Evolutionary conservation across 805 yeast species (phyloP), one percentile per base, ranked within the genome.

Genomic region (Priceomyces medius): DNA sequence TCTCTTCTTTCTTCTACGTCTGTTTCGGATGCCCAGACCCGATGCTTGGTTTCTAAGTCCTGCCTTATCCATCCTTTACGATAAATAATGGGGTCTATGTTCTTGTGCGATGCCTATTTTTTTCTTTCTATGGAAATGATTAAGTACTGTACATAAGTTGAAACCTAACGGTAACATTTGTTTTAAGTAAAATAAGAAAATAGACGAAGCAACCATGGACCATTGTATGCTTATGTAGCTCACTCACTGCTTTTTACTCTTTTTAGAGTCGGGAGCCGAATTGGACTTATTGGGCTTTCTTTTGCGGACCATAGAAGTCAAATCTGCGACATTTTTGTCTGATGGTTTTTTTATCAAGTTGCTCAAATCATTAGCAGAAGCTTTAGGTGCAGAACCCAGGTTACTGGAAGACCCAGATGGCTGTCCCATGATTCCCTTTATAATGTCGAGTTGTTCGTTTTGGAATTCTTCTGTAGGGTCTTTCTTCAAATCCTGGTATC

Each of bases 1-100:
- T 78, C 89, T 81, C 79, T 83, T 84, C 76, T 83, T 83, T 55
- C 83, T 72, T 47, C 86, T 76, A 53, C 86, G 72, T 48, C 46
- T 50, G 17, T 33, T 44, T 27, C 37, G 29, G 38, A 18, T 37
- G 28, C 29, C 8, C 13, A 2, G 20, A 3, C 31, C 29, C n/a
- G 9, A 5, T 26, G 14, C 29, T n/a, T 10, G 29, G 29, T n/a
- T 26, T 26, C 29, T 26, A 8, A 26, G 14, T 14, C n/a, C 14
- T 9, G 29, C 29, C n/a, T 26, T 26, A 26, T 26, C 29, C 29
- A 26, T 26, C 14, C 10, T 26, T n/a, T 9, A 9, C 9, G 24
- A 21, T 21, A 9, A 12, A 26, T 12, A 5, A 9, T 26, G 14
- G 14, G 29, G 10, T 26, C 14, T 26, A 26, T 26, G 9, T 20